These are phyloP conservation scores for Penicillium roqueforti DNA, from an alignment of 495 filamentous ascomycete genomes.

Conservation along the genomic window DNA sequence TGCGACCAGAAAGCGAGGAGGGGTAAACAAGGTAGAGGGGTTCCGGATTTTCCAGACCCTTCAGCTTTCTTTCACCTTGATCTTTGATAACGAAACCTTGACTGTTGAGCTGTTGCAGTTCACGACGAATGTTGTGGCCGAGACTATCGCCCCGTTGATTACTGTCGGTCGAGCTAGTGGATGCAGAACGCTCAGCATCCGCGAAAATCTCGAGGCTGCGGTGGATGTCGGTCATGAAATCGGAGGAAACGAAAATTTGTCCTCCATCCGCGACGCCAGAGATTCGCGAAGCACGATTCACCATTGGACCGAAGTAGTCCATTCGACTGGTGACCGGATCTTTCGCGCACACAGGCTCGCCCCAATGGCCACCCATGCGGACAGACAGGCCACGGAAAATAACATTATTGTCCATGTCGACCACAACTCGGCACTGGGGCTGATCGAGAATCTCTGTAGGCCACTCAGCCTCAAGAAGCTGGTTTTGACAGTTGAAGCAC, in stretches of 20 bases:
- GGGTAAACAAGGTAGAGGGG: slow-evolving; percentile 92
- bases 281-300: slow-evolving; percentile 92
- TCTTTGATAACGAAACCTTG: slow-evolving; percentile 97
- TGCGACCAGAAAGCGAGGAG: slow-evolving; percentile 77
- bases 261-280: slow-evolving; percentile 93
- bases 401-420: slow-evolving; percentile 78
- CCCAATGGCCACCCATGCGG: slow-evolving; percentile 96
- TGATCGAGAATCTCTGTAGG: slow-evolving; percentile 88
- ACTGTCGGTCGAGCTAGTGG: slow-evolving; percentile 68
- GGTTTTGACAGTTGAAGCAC: slow-evolving; percentile 90
- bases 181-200: slow-evolving; percentile 66
- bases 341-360: slow-evolving; percentile 85
- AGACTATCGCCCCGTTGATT: slow-evolving; percentile 53
- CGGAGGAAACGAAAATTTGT: slow-evolving; percentile 91
- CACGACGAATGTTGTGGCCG: slow-evolving; percentile 69
- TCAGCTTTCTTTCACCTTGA: slow-evolving; percentile 87
- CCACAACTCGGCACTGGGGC: slow-evolving; percentile 73
- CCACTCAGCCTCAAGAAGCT: slow-evolving; percentile 85
- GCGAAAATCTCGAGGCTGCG: slow-evolving; percentile 81
- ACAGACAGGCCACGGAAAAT: slow-evolving; percentile 94
- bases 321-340: slow-evolving; percentile 96
- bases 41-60: slow-evolving; percentile 96
- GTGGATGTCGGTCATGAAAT: slow-evolving; percentile 95
- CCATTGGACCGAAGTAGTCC: slow-evolving; percentile 99
- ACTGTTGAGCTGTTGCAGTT: slow-evolving; percentile 79